Base-by-base conservation (phyloP, 2,329 filamentous ascomycete genomes). In the Nothophaeocryptopus gaeumannii region DNA sequence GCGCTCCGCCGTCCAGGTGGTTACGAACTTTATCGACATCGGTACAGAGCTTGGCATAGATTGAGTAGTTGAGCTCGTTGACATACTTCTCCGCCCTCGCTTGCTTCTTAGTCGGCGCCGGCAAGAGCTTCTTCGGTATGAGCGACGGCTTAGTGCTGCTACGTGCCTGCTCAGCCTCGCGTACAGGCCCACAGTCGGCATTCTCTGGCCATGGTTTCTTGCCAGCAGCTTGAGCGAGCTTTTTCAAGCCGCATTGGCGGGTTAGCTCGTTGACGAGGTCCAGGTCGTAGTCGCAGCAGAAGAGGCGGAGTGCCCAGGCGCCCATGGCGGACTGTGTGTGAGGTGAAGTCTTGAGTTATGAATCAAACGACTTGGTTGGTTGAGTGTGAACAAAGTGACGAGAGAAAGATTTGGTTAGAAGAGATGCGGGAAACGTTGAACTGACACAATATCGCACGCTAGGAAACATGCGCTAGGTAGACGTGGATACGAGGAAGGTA, bases 231-330 rank as follows among this genome's bases (percentile, higher is more conserved):
- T 42, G 32, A 12, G 51, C 40, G 15, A 56, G 45, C 5, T 30
- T 33, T 7, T 39, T 36, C 9, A 58, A 31, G 4, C 47, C 52
- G 5, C 45, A 49, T 5, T 45, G 43, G 1, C 33, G 12, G 31
- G 13, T 10, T 12, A 57, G 36, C 1, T 48, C 39, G 10, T 11
- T 7, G 32, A 53, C 15, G 16, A 33, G 5, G 12, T 55, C 52
- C 33, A 45, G 35, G 42, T 60, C 58, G 36, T 51, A 34, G 45
- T 60, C 55, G 11, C 50, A 56, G 14, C 56, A 29, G 47, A 60
- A 55, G 13, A 58, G 40, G 14, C 46, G 41, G 13, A 44, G 32
- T 20, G 11, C 39, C 47, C 51, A 52, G 26, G 41, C 47, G 5
- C 47, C 51, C 51, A 54, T 56, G 10, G 31, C 45, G 44, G 10